A percentile compares a stretch with the other conserved stretches of the same genome.
Evolutionary conservation across 306 rosid species (phyloP).

Genomic region (Sicyos baderoa): DNA sequence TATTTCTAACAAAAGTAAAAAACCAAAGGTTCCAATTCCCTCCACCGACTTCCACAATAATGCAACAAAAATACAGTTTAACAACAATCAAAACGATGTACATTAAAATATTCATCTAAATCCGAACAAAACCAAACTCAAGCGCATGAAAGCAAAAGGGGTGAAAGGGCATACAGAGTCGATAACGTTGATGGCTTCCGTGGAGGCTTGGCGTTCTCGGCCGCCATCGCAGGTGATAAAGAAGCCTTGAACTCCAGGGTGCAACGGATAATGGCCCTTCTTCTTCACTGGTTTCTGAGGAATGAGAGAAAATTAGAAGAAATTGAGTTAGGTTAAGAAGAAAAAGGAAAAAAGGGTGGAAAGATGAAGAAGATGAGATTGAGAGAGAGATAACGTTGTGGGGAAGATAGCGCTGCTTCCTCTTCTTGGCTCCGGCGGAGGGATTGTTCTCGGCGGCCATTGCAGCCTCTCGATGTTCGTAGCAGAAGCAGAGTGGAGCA

Average conservation of each 20-base stretch:
- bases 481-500: neutral
- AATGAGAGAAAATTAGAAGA: neutral
- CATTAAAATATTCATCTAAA: neutral
- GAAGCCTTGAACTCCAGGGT: slow-evolving; percentile 84
- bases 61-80: neutral
- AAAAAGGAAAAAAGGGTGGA: neutral
- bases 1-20: neutral
- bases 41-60: neutral
- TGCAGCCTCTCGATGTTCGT: too few relatives aligned
- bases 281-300: slow-evolving; percentile 71
- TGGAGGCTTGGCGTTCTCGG: slow-evolving; percentile 84
- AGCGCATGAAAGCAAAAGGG: neutral
- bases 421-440: slow-evolving; percentile 41
- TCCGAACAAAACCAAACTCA: neutral
- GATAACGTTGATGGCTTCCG: slow-evolving; percentile 74
- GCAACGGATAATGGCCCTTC: slow-evolving; percentile 79
- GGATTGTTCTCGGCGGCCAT: slow-evolving; percentile 55
- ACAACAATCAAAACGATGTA: neutral
- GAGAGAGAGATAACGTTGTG: slow-evolving; percentile 41
- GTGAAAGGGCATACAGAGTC: slow-evolving; percentile 48
- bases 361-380: neutral
- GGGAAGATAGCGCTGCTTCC: slow-evolving; percentile 74
- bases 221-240: slow-evolving; percentile 96
- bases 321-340: neutral
- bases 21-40: neutral